phyloP scores from a whole-genome alignment of 2,329 filamentous ascomycete genomes.

The Diaporthe humulicola region DNA sequence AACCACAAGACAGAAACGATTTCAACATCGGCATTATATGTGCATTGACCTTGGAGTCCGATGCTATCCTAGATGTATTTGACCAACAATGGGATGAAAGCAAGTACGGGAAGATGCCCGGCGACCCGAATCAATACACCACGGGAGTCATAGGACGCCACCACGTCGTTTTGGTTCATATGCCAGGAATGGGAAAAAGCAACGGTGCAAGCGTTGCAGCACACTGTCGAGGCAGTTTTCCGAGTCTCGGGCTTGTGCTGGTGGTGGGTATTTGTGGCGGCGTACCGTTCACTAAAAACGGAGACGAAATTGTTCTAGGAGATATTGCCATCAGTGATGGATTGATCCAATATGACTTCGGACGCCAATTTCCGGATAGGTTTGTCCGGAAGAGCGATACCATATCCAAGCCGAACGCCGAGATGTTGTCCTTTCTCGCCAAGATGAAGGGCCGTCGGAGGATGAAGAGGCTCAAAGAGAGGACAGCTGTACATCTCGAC shows the following conservation, averaged over 20 bases:
- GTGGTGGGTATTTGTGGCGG: constrained; percentile 4
- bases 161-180: neutral
- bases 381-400: neutral
- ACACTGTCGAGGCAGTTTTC: neutral
- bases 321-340: neutral
- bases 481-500: neutral
- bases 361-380: neutral
- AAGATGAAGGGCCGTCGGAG: neutral
- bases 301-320: neutral
- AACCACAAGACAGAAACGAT: neutral
- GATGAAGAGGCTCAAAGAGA: neutral
- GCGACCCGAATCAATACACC: neutral
- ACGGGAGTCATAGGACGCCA: neutral
- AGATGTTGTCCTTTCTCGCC: neutral
- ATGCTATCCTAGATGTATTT: neutral
- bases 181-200: neutral
- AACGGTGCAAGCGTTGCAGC: neutral
- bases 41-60: neutral
- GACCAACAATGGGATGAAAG: neutral
- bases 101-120: neutral
- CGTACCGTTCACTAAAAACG: neutral
- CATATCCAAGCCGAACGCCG: neutral
- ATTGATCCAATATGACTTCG: neutral
- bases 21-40: neutral
- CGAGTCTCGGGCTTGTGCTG: neutral